Conservation (phyloP, 257 asterid species). For the Galeopsis tetrahit region DNA sequence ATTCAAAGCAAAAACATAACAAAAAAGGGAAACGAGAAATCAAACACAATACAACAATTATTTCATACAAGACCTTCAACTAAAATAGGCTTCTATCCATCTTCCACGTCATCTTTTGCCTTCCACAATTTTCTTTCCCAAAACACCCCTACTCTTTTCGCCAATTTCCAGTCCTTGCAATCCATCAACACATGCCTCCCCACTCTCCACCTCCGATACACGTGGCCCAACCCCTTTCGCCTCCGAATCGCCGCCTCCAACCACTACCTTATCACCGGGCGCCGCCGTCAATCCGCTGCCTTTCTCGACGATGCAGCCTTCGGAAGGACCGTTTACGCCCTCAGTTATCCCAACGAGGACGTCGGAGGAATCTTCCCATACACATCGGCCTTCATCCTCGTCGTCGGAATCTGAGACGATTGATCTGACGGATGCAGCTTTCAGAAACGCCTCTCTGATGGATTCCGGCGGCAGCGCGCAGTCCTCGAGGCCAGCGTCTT, state of each 20-base stretch:
- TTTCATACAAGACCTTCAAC: slow-evolving; percentile 47
- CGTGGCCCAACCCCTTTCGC: slow-evolving; percentile 36
- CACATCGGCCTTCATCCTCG: slow-evolving; percentile 51
- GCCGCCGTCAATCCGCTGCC: slow-evolving; percentile 49
- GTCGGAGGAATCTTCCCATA: slow-evolving; percentile 63
- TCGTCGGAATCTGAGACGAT: slow-evolving; percentile 50
- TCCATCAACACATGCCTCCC: slow-evolving; percentile 65
- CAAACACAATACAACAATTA: not conserved
- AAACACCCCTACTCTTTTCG: slow-evolving; percentile 41
- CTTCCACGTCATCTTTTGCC: slow-evolving; percentile 38
- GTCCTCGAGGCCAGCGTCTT: slow-evolving; percentile 96
- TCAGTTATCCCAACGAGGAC: slow-evolving; percentile 51
- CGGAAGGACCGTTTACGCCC: slow-evolving; percentile 41
- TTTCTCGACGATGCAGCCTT: slow-evolving; percentile 57
- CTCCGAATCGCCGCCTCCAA: slow-evolving; percentile 39
- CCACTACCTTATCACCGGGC: slow-evolving; percentile 50
- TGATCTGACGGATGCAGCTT: slow-evolving; percentile 77
- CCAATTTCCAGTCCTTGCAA: slow-evolving; percentile 67
- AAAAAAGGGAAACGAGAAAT: too few species aligned
- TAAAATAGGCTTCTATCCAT: slow-evolving; percentile 47
- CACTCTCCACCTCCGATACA: slow-evolving; percentile 47
- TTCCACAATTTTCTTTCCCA: slow-evolving; percentile 39
- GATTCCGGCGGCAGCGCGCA: slow-evolving; percentile 89
- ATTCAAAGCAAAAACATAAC: too few species aligned
- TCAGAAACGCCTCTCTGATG: slow-evolving; percentile 72